Percentiles rank a stretch among this genome's conserved stretches.
phyloP scores from a whole-genome alignment of 495 filamentous ascomycete genomes.

The Talaromyces liani region DNA sequence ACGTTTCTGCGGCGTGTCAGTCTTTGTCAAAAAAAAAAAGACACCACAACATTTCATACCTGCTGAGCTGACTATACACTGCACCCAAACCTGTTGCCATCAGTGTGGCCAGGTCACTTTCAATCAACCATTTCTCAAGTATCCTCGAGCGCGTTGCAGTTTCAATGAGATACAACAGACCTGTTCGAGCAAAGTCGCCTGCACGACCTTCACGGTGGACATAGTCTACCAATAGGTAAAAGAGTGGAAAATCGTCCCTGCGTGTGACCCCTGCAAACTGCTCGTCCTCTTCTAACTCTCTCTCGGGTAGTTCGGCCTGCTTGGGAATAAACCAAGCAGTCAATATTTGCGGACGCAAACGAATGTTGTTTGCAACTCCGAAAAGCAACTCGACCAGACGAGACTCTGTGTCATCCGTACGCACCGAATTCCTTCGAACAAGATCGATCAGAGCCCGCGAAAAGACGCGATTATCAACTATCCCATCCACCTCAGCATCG shows the following conservation, averaged over 20 bases:
- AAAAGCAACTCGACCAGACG: constrained; percentile 88
- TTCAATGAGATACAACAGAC: constrained; percentile 92
- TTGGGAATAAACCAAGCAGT: constrained; percentile 72
- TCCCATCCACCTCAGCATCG: constrained; percentile 91
- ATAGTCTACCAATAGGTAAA: constrained; percentile 91
- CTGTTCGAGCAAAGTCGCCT: constrained; percentile 96
- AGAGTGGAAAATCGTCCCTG: constrained; percentile 90
- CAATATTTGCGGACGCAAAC: constrained; percentile 75
- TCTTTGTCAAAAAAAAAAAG: neutral
- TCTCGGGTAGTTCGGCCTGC: constrained; percentile 8
- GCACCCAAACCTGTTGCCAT: constrained; percentile 96
- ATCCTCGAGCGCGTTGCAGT: constrained; percentile 73
- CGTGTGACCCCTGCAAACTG: constrained; percentile 78
- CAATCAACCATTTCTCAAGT: constrained; percentile 91
- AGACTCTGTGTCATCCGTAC: constrained; percentile 68
- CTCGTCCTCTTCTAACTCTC: constrained; percentile 38
- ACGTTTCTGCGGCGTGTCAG: constrained; percentile 26
- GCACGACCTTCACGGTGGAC: constrained; percentile 89
- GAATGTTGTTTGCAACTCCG: constrained; percentile 89
- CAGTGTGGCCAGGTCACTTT: constrained; percentile 90
- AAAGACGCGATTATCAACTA: constrained; percentile 77
- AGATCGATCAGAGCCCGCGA: constrained; percentile 77
- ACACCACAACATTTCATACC: constrained; percentile 28
- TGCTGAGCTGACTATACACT: constrained; percentile 91
- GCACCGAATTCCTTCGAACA: constrained; percentile 47